Percentiles rank a stretch among this genome's conserved stretches.
These are phyloP conservation scores for Fusarium sp. DNA, from an alignment of 2,329 filamentous ascomycete genomes.

Conservation along the genomic window DNA sequence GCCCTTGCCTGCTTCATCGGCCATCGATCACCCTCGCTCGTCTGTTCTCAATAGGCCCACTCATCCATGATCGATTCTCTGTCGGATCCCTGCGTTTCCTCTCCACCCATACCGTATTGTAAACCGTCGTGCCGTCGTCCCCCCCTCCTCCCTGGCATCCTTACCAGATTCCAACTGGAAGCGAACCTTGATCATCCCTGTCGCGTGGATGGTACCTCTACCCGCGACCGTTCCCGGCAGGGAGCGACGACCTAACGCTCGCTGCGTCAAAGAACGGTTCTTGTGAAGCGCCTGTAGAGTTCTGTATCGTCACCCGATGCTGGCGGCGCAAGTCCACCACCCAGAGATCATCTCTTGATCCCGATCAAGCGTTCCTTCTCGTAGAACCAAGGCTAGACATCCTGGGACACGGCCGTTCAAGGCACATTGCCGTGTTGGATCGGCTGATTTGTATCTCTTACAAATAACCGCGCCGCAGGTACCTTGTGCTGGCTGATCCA, in stretches of 20 bases:
- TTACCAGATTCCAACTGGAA: conserved; percentile 37
- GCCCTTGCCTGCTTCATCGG: conserved; percentile 33
- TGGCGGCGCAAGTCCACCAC: conserved; percentile 1
- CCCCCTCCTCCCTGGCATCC: conserved; percentile 26
- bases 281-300: conserved; percentile 22
- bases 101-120: conserved; percentile 38
- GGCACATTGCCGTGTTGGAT: conserved; percentile 20
- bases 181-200: conserved; percentile 39
- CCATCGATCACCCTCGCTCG: conserved; percentile 33
- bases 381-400: background rate
- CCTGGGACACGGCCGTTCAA: conserved; percentile 1
- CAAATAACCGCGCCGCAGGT: conserved; percentile 28
- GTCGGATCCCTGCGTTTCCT: conserved; percentile 35
- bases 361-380: background rate
- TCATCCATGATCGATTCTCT: conserved; percentile 42
- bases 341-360: background rate
- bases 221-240: conserved; percentile 32
- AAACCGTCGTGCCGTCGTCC: conserved; percentile 36
- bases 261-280: conserved; percentile 23
- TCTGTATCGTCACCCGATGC: conserved; percentile 10
- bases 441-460: conserved; percentile 24
- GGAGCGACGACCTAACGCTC: conserved; percentile 23
- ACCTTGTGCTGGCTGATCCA: conserved; percentile 34
- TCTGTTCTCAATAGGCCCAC: conserved; percentile 29
- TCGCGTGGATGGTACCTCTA: conserved; percentile 33